Evolutionary conservation across 177 flowering plant species (phyloP).

Genomic region (Vitis hybrid): DNA sequence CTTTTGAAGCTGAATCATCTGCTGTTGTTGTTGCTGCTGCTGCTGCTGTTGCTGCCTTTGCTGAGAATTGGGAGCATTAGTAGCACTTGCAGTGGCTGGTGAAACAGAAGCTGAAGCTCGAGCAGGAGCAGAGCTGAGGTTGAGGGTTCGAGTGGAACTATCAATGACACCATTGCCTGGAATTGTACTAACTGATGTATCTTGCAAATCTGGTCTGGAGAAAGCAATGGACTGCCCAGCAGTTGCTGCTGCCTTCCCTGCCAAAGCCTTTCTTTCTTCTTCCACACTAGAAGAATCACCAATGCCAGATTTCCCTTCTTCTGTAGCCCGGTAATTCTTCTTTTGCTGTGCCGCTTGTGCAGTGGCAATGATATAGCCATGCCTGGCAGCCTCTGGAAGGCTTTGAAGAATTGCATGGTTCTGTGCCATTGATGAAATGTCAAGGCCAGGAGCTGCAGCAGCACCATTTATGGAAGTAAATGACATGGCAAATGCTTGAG

Average conservation of each 20-base stretch:
- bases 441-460: slow-evolving; percentile 54
- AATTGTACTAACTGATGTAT: slow-evolving; percentile 40
- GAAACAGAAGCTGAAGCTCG: slow-evolving; percentile 37
- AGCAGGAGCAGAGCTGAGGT: slow-evolving; percentile 39
- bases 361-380: slow-evolving; percentile 50
- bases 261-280: slow-evolving; percentile 59
- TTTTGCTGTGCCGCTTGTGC: slow-evolving; percentile 58
- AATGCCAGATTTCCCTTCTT: slow-evolving; percentile 51
- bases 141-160: slow-evolving; percentile 54
- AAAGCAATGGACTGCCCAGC: slow-evolving; percentile 71
- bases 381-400: slow-evolving; percentile 66
- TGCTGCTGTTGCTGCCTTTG: slow-evolving; percentile 33
- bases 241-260: slow-evolving; percentile 32
- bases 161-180: slow-evolving; percentile 50
- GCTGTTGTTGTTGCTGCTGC: slow-evolving; percentile 41
- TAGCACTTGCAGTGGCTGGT: slow-evolving; percentile 24
- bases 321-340: slow-evolving; percentile 46
- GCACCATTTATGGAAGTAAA: slow-evolving; percentile 64
- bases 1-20: slow-evolving; percentile 35
- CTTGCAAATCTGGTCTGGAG: slow-evolving; percentile 59
- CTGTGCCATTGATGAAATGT: slow-evolving; percentile 65
- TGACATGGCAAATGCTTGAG: slow-evolving; percentile 85
- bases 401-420: slow-evolving; percentile 66
- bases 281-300: slow-evolving; percentile 43
- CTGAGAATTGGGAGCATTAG: slow-evolving; percentile 35